phyloP scores from a whole-genome alignment of 129 eudicot species.

The Artemisia tridentata region DNA sequence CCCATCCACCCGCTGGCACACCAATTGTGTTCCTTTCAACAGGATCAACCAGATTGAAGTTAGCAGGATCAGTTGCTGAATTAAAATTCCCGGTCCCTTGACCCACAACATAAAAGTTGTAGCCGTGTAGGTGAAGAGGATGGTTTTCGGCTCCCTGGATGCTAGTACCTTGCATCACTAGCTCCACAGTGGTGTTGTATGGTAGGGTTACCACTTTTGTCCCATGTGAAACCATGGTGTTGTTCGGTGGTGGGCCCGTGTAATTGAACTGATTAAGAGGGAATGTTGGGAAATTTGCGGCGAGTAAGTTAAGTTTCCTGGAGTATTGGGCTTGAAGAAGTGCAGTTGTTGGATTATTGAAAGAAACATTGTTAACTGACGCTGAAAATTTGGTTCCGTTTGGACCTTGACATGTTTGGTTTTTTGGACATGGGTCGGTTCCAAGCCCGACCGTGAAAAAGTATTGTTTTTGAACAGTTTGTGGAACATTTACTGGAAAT shows the following conservation, averaged over 20 bases:
- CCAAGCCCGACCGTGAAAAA: conserved; percentile 38
- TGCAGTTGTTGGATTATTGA: conserved; percentile 35
- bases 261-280: conserved; percentile 41
- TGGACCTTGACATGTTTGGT: conserved; percentile 49
- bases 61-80: conserved; percentile 37
- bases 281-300: conserved; percentile 36
- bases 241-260: conserved; percentile 49
- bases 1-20: conserved; percentile 52
- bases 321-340: conserved; percentile 48
- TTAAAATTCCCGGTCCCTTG: conserved; percentile 47
- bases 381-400: conserved; percentile 50
- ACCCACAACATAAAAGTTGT: conserved; percentile 47
- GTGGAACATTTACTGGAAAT: conserved; percentile 32
- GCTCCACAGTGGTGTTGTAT: conserved; percentile 45
- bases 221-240: conserved; percentile 41
- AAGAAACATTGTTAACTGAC: conserved; percentile 28
- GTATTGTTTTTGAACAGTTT: conserved; percentile 18
- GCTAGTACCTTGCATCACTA: conserved; percentile 49
- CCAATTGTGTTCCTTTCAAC: conserved; percentile 49
- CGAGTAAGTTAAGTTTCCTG: conserved; percentile 32
- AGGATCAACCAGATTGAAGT: conserved; percentile 47
- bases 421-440: conserved; percentile 27
- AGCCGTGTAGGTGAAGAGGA: conserved; percentile 44
- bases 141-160: conserved; percentile 32
- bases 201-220: conserved; percentile 46